These are phyloP conservation scores for Penicillium sclerotigenum DNA, from an alignment of 2,329 filamentous ascomycete species.

Conservation along the genomic window DNA sequence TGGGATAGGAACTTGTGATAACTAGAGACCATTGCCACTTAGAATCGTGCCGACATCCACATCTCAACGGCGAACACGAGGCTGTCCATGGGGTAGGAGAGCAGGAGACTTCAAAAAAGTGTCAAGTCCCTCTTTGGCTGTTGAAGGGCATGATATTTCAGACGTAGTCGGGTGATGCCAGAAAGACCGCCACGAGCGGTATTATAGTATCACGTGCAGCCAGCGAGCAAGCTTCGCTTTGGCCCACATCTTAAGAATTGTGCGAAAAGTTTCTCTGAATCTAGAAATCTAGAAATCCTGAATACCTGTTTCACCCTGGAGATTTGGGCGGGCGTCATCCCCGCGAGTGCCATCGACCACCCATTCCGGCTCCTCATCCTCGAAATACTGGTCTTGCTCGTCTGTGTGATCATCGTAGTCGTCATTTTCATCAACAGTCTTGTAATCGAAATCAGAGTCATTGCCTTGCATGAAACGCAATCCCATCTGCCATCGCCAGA, in stretches of 20 bases:
- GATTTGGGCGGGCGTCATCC: conserved; percentile 24
- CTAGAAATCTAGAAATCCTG: conserved; percentile 66
- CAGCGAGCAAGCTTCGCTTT: not conserved
- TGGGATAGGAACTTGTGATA: not conserved
- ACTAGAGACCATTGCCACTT: not conserved
- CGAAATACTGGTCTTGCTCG: conserved; percentile 74
- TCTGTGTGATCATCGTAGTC: conserved; percentile 65
- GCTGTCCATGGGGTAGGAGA: not conserved
- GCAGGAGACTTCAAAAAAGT: not conserved
- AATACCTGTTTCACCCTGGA: conserved; percentile 64
- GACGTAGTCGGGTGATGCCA: not conserved
- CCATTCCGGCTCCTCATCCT: conserved; percentile 71
- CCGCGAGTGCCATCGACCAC: conserved; percentile 47
- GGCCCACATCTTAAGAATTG: not conserved
- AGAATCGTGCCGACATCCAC: not conserved
- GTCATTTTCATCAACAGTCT: conserved; percentile 65
- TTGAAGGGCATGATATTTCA: not conserved
- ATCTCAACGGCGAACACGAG: too few species aligned
- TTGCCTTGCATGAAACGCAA: conserved; percentile 70
- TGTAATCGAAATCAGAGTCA: conserved; percentile 78
- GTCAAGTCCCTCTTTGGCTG: not conserved
- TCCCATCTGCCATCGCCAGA: conserved; percentile 71
- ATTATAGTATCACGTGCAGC: not conserved
- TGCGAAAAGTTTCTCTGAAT: not conserved
- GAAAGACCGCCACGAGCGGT: not conserved